Conservation (phyloP, 2,329 filamentous ascomycete species). For the Fusarium subtropicale region DNA sequence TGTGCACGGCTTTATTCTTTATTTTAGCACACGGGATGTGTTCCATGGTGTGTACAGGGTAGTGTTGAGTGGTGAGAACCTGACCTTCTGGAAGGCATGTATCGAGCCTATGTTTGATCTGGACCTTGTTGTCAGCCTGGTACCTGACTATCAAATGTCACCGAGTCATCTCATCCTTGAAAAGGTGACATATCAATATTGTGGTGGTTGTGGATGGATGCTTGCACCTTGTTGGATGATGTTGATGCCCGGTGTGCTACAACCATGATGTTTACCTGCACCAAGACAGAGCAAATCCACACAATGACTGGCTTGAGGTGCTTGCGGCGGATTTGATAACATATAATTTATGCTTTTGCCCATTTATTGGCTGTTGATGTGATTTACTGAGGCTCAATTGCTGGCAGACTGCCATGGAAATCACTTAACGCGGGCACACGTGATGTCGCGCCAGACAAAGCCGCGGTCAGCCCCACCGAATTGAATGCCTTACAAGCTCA, state of each 20-base stretch:
- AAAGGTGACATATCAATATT: conserved; percentile 15
- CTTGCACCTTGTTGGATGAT: not conserved
- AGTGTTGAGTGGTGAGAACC: not conserved
- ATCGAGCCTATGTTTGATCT: not conserved
- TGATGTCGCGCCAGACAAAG: conserved; percentile 22
- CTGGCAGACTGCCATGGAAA: not conserved
- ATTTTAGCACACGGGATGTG: not conserved
- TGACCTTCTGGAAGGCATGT: conserved; percentile 2
- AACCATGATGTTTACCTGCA: not conserved
- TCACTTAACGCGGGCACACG: conserved; percentile 33
- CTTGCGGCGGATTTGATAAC: not conserved
- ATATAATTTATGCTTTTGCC: not conserved
- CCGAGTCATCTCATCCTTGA: not conserved
- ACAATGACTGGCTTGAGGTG: not conserved
- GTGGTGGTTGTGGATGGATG: not conserved
- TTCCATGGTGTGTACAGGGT: not conserved
- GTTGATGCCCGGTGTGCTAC: not conserved
- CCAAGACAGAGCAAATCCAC: not conserved
- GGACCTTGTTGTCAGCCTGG: not conserved
- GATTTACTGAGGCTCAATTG: not conserved
- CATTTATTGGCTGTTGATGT: not conserved
- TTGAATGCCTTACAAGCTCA: not conserved
- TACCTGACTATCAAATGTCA: conserved; percentile 9
- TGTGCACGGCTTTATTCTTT: conserved; percentile 18
- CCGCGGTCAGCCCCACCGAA: conserved; percentile 13